Conservation (phyloP, 768 basidiomycete species). For the Mycena vulgaris region DNA sequence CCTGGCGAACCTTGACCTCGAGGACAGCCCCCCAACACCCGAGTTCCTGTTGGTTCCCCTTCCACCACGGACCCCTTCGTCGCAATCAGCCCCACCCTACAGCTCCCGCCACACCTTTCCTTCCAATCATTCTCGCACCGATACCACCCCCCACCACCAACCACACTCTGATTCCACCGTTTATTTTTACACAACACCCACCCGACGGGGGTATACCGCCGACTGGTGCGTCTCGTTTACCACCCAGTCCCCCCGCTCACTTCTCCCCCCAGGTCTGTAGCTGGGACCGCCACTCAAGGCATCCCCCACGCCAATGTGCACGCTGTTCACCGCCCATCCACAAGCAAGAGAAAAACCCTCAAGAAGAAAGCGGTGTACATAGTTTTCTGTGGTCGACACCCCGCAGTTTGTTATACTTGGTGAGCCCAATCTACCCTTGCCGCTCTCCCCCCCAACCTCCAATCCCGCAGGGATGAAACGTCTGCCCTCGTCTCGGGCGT, state of each 20-base stretch:
- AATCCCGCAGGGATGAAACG: neutral
- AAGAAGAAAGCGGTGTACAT: slow-evolving; percentile 1
- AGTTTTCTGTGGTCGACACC: neutral
- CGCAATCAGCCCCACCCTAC: too few relatives aligned
- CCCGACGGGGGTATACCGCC: neutral
- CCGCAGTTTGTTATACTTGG: neutral
- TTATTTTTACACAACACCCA: neutral
- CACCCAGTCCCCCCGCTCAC: neutral
- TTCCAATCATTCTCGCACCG: too few relatives aligned
- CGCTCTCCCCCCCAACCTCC: neutral
- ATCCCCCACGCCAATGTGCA: neutral
- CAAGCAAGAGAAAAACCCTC: neutral
- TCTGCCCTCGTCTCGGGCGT: neutral
- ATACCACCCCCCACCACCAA: neutral
- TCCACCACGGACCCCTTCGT: too few relatives aligned
- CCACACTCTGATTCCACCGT: neutral
- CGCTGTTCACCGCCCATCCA: neutral
- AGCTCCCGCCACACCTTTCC: too few relatives aligned
- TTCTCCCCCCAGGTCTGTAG: neutral
- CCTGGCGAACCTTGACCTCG: too few relatives aligned
- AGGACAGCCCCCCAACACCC: too few relatives aligned
- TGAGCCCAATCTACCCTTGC: neutral
- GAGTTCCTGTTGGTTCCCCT: too few relatives aligned
- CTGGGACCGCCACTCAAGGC: neutral
- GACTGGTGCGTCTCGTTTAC: neutral